A percentile compares a stretch with the other conserved stretches of the same genome.
These are phyloP conservation scores for Kodamaea ohmeri DNA, from an alignment of 1,139 yeast species.

Conservation along the genomic window DNA sequence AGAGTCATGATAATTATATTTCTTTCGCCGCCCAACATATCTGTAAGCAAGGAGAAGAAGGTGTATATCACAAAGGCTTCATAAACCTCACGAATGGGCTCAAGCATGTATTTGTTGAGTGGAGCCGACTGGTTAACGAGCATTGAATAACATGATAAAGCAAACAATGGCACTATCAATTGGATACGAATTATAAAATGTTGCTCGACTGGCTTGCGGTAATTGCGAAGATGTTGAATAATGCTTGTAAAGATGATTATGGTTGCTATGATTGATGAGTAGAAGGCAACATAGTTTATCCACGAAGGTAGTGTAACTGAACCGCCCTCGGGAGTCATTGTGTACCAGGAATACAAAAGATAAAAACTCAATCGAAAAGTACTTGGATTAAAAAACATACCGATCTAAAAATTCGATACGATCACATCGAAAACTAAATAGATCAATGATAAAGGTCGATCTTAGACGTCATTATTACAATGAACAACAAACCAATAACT, in stretches of 20 bases:
- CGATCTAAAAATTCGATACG: no score
- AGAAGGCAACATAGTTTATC: constrained; percentile 34
- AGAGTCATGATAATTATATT: constrained; percentile 71
- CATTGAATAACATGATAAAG: constrained; percentile 52
- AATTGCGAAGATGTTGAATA: constrained; percentile 49
- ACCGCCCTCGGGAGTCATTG: constrained; percentile 1
- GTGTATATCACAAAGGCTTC: constrained; percentile 97
- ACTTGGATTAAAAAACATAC: no score
- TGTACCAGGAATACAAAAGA: not conserved
- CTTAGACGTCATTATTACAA: no score
- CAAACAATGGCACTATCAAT: constrained; percentile 59
- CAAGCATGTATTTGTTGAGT: constrained; percentile 49
- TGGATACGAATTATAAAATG: constrained; percentile 80
- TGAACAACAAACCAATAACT: no score
- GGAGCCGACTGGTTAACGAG: constrained; percentile 41
- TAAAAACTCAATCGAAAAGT: no score
- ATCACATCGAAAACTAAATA: no score
- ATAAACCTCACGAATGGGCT: constrained; percentile 82
- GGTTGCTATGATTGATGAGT: constrained; percentile 33
- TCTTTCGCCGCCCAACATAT: constrained; percentile 89
- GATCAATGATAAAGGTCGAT: no score
- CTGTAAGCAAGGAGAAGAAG: constrained; percentile 78
- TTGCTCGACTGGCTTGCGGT: constrained; percentile 87
- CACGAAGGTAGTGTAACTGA: constrained; percentile 28
- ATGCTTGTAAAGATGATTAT: constrained; percentile 33